Conservation (phyloP, 164 flowering plant species). For the Chimonanthus praecox region DNA sequence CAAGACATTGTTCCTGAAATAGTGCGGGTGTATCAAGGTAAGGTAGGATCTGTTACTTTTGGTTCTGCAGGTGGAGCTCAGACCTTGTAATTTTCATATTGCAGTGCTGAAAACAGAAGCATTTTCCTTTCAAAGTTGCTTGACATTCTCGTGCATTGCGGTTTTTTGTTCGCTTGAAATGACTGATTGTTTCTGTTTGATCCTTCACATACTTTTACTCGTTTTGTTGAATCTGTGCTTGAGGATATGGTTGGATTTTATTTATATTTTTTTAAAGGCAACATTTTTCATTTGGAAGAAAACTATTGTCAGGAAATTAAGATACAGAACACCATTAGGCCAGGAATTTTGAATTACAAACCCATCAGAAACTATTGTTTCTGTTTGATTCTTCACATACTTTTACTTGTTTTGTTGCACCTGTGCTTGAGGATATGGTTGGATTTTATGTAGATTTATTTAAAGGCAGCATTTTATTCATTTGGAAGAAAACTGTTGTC, state of each 20-base stretch:
- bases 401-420: too few relatives aligned
- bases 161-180: neutral
- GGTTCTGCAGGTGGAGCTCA: neutral
- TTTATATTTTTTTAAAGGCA: too few relatives aligned
- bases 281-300: too few relatives aligned
- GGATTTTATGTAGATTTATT: too few relatives aligned
- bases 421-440: too few relatives aligned
- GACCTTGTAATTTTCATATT: neutral
- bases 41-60: neutral
- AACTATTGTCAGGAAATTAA: too few relatives aligned
- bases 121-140: neutral
- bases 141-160: neutral
- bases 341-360: too few relatives aligned
- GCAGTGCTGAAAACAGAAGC: neutral
- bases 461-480: too few relatives aligned
- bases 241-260: neutral
- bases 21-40: neutral
- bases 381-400: too few relatives aligned
- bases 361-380: too few relatives aligned
- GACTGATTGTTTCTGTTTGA: neutral
- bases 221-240: neutral
- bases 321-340: too few relatives aligned
- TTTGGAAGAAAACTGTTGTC: too few relatives aligned
- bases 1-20: slow-evolving; percentile 1
- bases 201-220: neutral